A percentile compares a stretch with the other conserved stretches of the same genome.
Conservation (phyloP, 2,329 filamentous ascomycete species). For the Dactylellina cionopaga region DNA sequence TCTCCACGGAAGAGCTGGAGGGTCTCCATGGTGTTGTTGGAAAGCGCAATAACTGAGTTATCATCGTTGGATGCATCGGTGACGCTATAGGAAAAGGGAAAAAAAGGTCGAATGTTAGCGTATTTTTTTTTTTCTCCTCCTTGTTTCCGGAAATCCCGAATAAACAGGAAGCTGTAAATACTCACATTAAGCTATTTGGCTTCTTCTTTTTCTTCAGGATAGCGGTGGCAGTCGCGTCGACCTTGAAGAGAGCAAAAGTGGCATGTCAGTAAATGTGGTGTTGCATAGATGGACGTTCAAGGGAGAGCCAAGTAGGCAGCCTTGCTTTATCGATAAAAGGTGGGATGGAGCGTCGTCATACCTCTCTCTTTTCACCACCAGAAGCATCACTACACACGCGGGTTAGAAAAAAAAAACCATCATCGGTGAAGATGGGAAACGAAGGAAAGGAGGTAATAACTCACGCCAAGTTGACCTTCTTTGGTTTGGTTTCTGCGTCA, state of each 20-base stretch:
- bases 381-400: slow-evolving; percentile 79
- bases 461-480: slow-evolving; percentile 85
- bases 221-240: slow-evolving; percentile 91
- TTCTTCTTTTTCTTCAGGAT: slow-evolving; percentile 99
- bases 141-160: neutral
- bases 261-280: slow-evolving; percentile 59
- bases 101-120: slow-evolving; percentile 27
- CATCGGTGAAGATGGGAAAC: no score
- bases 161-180: no score
- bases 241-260: slow-evolving; percentile 64
- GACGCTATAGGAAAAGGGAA: slow-evolving; percentile 70
- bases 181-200: slow-evolving; percentile 97
- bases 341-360: slow-evolving; percentile 64
- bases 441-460: slow-evolving; percentile 60
- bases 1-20: slow-evolving; percentile 98
- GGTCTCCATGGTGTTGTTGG: slow-evolving; percentile 98
- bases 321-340: slow-evolving; percentile 55
- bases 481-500: slow-evolving; percentile 64
- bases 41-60: slow-evolving; percentile 96
- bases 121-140: slow-evolving; percentile 55
- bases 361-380: slow-evolving; percentile 84
- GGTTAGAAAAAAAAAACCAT: slow-evolving; percentile 19
- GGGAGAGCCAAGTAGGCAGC: slow-evolving; percentile 56
- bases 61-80: slow-evolving; percentile 99
- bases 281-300: slow-evolving; percentile 45